A percentile compares a stretch with the other conserved stretches of the same genome.
phyloP scores from a whole-genome alignment of 768 basidiomycete genomes.

The Termitomyces eurrhizus region DNA sequence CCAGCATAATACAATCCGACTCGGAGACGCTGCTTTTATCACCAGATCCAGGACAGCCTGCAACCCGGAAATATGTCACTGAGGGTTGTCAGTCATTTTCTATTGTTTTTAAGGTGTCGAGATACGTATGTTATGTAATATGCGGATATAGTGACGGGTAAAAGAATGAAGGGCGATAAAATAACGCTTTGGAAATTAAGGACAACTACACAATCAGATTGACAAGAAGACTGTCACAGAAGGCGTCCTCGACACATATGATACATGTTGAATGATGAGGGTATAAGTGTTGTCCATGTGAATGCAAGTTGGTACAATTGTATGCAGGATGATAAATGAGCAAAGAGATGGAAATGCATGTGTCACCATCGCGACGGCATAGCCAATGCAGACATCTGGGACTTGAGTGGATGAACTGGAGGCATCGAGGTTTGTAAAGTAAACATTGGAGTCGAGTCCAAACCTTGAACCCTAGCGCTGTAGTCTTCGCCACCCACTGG shows the following conservation, averaged over 20 bases:
- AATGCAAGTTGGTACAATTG: conserved; percentile 12
- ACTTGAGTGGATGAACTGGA: conserved; percentile 43
- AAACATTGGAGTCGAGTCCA: conserved; percentile 38
- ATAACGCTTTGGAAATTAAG: conserved; percentile 1
- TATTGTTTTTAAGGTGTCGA: conserved; percentile 1
- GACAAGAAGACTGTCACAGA: conserved; percentile 6
- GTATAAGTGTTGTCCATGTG: conserved; percentile 16
- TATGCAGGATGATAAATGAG: conserved; percentile 15
- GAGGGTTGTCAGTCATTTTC: not conserved
- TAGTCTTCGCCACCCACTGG: conserved; percentile 50
- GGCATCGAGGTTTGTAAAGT: conserved; percentile 28
- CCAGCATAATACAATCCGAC: not conserved
- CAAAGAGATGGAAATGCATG: conserved; percentile 20
- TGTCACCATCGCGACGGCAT: conserved; percentile 58
- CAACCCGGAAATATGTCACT: not conserved
- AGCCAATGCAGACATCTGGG: conserved; percentile 64
- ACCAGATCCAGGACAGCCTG: not conserved
- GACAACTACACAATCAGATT: not conserved
- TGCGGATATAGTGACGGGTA: not conserved
- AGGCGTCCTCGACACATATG: conserved; percentile 6
- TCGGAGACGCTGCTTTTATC: not conserved
- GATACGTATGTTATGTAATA: conserved; percentile 3
- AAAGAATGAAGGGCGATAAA: conserved; percentile 6
- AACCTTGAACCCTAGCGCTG: conserved; percentile 43
- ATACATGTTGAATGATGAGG: conserved; percentile 6